Evolutionary conservation across 345 rosid genomes (phyloP).

Genomic region (Eucalyptus erythrocorys): DNA sequence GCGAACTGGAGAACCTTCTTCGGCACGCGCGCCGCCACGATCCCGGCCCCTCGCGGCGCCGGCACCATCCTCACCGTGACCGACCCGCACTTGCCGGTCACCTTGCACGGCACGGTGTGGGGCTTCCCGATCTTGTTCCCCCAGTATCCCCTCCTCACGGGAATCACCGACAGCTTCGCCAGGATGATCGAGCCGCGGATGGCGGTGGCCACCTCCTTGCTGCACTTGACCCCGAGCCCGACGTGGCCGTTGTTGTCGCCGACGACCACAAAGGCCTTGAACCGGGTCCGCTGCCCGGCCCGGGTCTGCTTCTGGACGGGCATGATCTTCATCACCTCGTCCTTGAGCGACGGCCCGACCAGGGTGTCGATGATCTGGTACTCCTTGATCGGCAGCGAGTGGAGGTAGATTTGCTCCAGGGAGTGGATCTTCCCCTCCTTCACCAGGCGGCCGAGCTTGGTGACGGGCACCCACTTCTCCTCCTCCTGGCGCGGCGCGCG

Average conservation of each 20-base stretch:
- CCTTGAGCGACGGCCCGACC: conserved; percentile 59
- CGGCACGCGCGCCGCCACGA: conserved; percentile 68
- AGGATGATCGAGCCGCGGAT: conserved; percentile 65
- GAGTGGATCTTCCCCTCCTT: conserved; percentile 24
- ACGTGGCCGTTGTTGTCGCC: conserved; percentile 68
- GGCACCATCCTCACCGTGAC: conserved; percentile 84
- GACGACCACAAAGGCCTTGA: conserved; percentile 79
- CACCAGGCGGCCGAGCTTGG: conserved; percentile 88
- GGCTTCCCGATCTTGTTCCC: conserved; percentile 92
- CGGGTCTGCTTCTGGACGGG: conserved; percentile 74
- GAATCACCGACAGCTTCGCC: conserved; percentile 68
- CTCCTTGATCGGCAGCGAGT: conserved; percentile 71
- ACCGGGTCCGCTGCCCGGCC: conserved; percentile 71
- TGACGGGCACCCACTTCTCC: conserved; percentile 85
- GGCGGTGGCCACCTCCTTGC: conserved; percentile 75
- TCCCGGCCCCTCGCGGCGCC: conserved; percentile 71
- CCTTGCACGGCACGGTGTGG: conserved; percentile 78
- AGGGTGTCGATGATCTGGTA: conserved; percentile 74
- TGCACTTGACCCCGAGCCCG: conserved; percentile 77
- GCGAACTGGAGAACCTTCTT: conserved; percentile 73
- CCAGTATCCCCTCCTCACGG: conserved; percentile 83
- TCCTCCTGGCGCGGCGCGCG: conserved; percentile 59
- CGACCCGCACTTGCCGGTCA: conserved; percentile 75
- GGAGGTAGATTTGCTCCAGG: conserved; percentile 54
- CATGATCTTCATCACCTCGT: conserved; percentile 94